phyloP scores from a whole-genome alignment of 2,329 filamentous ascomycete species.

The Talaromyces sp. region DNA sequence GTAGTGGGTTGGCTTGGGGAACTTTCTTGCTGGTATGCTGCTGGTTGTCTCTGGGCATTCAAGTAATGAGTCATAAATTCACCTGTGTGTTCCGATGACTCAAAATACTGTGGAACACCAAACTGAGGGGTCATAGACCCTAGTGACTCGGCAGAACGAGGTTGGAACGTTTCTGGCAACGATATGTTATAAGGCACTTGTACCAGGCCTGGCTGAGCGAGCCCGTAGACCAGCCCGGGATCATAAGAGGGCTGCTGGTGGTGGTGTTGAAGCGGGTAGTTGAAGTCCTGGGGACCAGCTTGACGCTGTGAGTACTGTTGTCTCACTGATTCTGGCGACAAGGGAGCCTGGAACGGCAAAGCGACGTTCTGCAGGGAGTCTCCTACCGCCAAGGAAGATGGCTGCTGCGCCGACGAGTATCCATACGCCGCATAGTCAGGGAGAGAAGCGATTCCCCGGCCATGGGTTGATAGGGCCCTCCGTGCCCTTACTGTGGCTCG shows the following conservation, averaged over 20 bases:
- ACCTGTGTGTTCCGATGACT: conserved; percentile 58
- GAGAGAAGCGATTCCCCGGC: conserved; percentile 28
- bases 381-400: conserved; percentile 26
- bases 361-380: conserved; percentile 44
- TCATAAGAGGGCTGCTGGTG: conserved; percentile 47
- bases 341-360: conserved; percentile 61
- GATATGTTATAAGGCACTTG: conserved; percentile 68
- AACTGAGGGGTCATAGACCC: conserved; percentile 68
- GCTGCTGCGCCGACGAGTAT: conserved; percentile 52
- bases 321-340: conserved; percentile 45
- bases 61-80: conserved; percentile 58
- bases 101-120: conserved; percentile 70
- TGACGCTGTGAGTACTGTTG: conserved; percentile 18
- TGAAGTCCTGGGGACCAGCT: conserved; percentile 11
- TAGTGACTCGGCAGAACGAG: conserved; percentile 70
- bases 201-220: conserved; percentile 57
- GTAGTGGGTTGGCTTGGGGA: conserved; percentile 49
- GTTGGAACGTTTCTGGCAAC: conserved; percentile 71
- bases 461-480: conserved; percentile 27
- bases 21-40: conserved; percentile 57
- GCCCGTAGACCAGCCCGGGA: conserved; percentile 73
- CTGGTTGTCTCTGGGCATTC: conserved; percentile 57
- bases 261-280: conserved; percentile 15
- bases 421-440: conserved; percentile 46
- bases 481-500: not conserved